phyloP scores from a whole-genome alignment of 1,284 basidiomycete species.

The Cryptococcus sp. region DNA sequence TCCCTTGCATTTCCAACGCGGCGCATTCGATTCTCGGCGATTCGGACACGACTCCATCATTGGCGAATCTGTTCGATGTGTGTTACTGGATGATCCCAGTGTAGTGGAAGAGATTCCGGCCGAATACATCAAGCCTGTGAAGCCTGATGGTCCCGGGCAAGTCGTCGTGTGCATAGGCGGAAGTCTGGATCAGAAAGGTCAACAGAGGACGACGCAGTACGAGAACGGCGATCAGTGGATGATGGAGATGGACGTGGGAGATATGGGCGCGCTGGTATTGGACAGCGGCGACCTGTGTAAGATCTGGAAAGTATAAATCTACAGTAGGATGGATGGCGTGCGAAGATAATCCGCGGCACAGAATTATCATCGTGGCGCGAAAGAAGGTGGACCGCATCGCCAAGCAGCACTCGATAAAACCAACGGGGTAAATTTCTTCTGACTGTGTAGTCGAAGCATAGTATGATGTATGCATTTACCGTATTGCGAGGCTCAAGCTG shows the following conservation, averaged over 20 bases:
- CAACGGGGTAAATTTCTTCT: too few species aligned
- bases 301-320: slow-evolving; percentile 38
- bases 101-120: slow-evolving; percentile 38
- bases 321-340: neutral
- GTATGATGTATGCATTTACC: too few species aligned
- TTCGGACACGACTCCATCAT: slow-evolving; percentile 39
- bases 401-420: too few species aligned
- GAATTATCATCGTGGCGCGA: neutral
- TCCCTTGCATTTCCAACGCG: slow-evolving; percentile 48
- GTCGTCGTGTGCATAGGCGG: slow-evolving; percentile 38
- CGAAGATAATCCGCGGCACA: neutral
- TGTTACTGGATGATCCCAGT: slow-evolving; percentile 26
- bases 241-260: slow-evolving; percentile 42
- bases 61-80: slow-evolving; percentile 30
- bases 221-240: slow-evolving; percentile 46
- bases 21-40: slow-evolving; percentile 34
- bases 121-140: slow-evolving; percentile 41
- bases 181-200: slow-evolving; percentile 32
- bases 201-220: slow-evolving; percentile 41
- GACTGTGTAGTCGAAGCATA: too few species aligned
- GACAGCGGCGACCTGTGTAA: slow-evolving; percentile 39
- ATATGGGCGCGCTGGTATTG: slow-evolving; percentile 35
- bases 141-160: slow-evolving; percentile 42
- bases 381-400: too few species aligned
- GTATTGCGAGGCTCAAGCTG: too few species aligned